Evolutionary conservation across 441 rosid genomes (phyloP), one percentile per base, ranked within the genome.

Genomic region (Aquilaria agallochum): DNA sequence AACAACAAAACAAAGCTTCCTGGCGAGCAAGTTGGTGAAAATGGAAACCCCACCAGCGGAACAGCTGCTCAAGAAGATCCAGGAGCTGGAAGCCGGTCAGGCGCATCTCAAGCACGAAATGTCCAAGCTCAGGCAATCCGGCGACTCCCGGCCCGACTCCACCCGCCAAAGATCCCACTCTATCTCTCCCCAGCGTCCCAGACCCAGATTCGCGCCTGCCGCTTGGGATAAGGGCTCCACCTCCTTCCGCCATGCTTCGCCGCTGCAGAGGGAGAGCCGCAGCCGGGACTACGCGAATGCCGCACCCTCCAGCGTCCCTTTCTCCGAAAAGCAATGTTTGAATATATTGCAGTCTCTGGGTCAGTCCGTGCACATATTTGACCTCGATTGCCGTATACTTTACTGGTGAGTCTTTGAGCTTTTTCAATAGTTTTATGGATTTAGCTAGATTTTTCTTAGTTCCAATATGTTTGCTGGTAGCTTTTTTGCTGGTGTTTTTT

Each of bases 321-420:
- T 91, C 64, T 72, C 85, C 1, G 84, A 91, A 59, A 78, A 66
- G 20, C 95, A 91, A 66, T 91, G 80, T 80, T 76, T 89, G 77
- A 94, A 86, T 70, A 94, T 94, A 40, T 81, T 94, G 73, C 96
- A 94, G 80, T 84, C 92, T 12, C 83, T 94, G 97, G 96, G 95
- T 47, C 99, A 94, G 62, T 75, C 96, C 55, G 93, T 94, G 75
- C 95, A 94, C 73, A 89, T 90, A 57, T 74, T 78, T 58, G 95
- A 86, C 76, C 75, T 74, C 2, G 58, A 67, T 14, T 83, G 83
- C 64, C 87, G 84, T 47, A 74, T 94, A 20, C 80, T 91, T 64
- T 91, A 90, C 65, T 94, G 99, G 99, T 94, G 65, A 85, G 84
- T 67, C 30, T 32, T 51, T 78, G 36, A 34, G 9, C 32, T n/a